Conservation (phyloP, 176 grass and related monocot genomes). For the Phoenix dactylifera region DNA sequence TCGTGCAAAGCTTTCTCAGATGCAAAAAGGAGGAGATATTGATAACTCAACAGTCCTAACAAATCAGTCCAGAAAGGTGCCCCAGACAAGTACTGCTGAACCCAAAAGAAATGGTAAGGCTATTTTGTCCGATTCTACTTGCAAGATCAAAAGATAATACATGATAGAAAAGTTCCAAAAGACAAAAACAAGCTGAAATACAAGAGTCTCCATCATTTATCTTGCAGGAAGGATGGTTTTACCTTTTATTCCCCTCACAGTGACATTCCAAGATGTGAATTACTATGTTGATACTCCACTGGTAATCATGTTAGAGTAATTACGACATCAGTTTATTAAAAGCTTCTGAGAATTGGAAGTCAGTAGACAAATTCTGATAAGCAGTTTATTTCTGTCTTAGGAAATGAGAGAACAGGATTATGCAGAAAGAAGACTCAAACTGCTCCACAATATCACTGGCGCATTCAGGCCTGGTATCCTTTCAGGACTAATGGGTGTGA, state of each 20-base stretch:
- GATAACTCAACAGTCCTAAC: background rate
- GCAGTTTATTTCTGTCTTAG: conserved; percentile 10
- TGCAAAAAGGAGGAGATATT: conserved; percentile 13
- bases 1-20: conserved; percentile 26
- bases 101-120: conserved; percentile 27
- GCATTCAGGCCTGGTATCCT: conserved; percentile 52
- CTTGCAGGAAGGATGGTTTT: conserved; percentile 60
- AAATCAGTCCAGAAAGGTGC: conserved; percentile 8
- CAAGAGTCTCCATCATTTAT: background rate
- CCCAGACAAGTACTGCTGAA: conserved; percentile 1
- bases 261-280: conserved; percentile 68
- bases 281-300: conserved; percentile 54
- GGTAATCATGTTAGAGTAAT: conserved; percentile 23
- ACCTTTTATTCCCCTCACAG: conserved; percentile 61
- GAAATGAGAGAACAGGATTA: conserved; percentile 58
- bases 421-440: conserved; percentile 39
- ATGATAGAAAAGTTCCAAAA: background rate
- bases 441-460: conserved; percentile 59
- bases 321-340: background rate
- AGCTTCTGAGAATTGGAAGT: background rate
- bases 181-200: too few relatives aligned
- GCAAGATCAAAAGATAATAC: background rate
- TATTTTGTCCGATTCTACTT: background rate
- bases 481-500: conserved; percentile 63
- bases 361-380: too few relatives aligned